Evolutionary conservation across 2,329 filamentous ascomycete species (phyloP).

Genomic region (Calonectria pteridis): DNA sequence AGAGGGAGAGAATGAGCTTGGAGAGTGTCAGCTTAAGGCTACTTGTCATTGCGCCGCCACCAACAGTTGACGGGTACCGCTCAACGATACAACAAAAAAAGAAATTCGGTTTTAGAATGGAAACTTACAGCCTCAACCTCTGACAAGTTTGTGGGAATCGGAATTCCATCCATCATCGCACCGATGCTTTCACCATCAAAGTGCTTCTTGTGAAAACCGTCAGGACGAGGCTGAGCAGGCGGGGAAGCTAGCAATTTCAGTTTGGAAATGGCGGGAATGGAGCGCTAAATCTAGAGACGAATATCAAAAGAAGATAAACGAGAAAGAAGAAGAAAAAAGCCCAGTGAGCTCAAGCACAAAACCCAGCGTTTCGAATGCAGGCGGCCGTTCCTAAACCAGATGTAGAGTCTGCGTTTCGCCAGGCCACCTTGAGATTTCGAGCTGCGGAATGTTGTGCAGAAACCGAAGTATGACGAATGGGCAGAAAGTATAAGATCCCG

Average conservation of each 20-base stretch:
- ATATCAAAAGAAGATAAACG: background rate
- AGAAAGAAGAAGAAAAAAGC: background rate
- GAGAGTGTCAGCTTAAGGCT: constrained; percentile 29
- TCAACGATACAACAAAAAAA: background rate
- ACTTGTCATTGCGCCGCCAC: background rate
- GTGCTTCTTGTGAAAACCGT: background rate
- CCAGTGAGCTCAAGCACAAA: background rate
- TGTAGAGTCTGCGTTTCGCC: background rate
- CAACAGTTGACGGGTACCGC: background rate
- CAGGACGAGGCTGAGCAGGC: background rate
- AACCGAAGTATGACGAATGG: background rate
- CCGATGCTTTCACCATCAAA: background rate
- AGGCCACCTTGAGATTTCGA: background rate
- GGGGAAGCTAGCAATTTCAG: background rate
- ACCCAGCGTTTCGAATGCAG: background rate
- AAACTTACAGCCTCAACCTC: constrained; percentile 39
- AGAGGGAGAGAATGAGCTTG: constrained; percentile 65
- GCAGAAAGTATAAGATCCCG: background rate
- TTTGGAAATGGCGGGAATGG: background rate
- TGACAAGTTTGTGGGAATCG: constrained; percentile 31
- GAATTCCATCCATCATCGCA: constrained; percentile 30
- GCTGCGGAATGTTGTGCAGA: background rate
- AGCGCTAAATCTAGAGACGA: background rate
- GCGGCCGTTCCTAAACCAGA: background rate
- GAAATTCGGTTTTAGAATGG: background rate